Base-by-base conservation (phyloP, 2,329 filamentous ascomycete genomes). In the Dothideomycetidae sp. region DNA sequence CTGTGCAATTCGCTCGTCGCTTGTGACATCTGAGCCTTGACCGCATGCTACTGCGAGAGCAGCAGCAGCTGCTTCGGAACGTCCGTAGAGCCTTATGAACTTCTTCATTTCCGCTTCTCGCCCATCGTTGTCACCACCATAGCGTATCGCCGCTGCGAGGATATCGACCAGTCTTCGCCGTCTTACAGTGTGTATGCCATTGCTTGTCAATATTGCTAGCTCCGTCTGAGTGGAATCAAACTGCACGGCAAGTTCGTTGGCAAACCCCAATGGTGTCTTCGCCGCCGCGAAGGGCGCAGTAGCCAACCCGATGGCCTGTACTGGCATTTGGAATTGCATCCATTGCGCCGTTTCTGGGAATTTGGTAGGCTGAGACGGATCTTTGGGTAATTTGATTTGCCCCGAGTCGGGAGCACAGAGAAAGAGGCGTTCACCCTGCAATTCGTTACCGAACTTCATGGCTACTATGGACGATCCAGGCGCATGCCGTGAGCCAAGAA, bases 221-320 rank as follows among this genome's bases (percentile, higher is more conserved):
- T 98, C 88, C 35, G 79, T 75, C 0, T 80, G 71, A 0, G 76
- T 67, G 42, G 81, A 70, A 51, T 98, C 90, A 49, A 90, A 98
- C 50, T 98, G 92, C n/a, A 93, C 80, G 1, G 90, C 84, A 39
- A 96, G 66, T 59, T 98, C 90, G 49, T 98, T 98, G 9, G 88
- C 86, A 50, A 93, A 96, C 0, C 86, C 88, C 14, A 75, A 54
- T 0, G 82, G 81, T 16, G 73, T 71, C 9, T 61, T 62, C 1
- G 75, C 69, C 7, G 81, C 80, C 11, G 75, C 70, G 48, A 85
- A 88, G 0, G 81, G 73, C 33, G 71, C 70, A 1, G 79, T 82
- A 17, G 84, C 73, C 10, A 85, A 60, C 2, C 85, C 84, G 40
- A 94, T 73, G 46, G 81, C 83, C 53, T 93, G 78, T 5, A 79